Evolutionary conservation across 371 early-diverging fungal species (phyloP).

Genomic region (Capniomyces stellatus): DNA sequence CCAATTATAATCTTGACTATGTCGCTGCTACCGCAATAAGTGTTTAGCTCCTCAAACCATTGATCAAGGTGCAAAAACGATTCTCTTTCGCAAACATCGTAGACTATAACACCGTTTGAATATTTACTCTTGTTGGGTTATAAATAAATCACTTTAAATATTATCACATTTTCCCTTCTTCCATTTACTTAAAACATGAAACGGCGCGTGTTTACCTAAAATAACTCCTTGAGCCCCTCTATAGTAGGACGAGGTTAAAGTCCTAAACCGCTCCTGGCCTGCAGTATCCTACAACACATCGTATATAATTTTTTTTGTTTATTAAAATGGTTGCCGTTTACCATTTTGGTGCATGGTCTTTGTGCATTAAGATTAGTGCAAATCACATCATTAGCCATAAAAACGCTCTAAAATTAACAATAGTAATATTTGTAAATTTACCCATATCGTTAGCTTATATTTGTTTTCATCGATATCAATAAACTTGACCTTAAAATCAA

Average conservation of each 20-base stretch:
- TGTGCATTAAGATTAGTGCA: no score
- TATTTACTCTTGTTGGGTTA: no score
- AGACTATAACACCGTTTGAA: constrained; percentile 38
- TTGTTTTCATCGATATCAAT: constrained; percentile 72
- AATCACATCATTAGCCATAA: no score
- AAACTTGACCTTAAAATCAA: constrained; percentile 99
- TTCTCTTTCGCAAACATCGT: constrained; percentile 86
- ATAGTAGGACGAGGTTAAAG: constrained; percentile 98
- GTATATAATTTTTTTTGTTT: no score
- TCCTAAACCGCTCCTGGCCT: constrained; percentile 99
- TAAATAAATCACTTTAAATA: no score
- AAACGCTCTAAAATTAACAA: no score
- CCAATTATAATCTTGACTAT: constrained; percentile 94
- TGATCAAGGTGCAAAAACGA: constrained; percentile 79
- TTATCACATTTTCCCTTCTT: no score
- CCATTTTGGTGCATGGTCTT: no score
- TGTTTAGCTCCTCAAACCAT: constrained; percentile 89
- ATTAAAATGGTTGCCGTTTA: no score
- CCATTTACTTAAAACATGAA: not conserved
- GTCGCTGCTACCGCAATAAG: constrained; percentile 67
- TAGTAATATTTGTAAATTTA: no score
- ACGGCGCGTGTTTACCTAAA: constrained; percentile 18
- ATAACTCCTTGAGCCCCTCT: constrained; percentile 98
- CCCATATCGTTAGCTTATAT: constrained; percentile 97
- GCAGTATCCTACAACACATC: constrained; percentile 86